Conservation (phyloP, 495 filamentous ascomycete species). For the Trichoderma orchidacearum region DNA sequence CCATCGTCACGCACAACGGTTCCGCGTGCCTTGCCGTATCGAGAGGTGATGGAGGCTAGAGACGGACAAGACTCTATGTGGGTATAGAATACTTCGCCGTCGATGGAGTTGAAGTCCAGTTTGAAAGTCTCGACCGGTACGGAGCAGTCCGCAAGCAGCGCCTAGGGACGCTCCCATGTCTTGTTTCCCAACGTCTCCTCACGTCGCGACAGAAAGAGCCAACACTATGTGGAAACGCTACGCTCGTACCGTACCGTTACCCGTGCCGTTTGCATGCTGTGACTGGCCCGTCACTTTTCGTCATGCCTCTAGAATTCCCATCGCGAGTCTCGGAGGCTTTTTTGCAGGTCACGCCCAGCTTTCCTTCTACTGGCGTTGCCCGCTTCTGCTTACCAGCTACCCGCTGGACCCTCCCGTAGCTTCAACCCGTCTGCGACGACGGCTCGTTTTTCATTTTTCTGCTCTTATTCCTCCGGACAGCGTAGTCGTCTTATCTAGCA, state of each 20-base stretch:
- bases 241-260: background rate
- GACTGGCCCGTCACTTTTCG: background rate
- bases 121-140: too few species aligned
- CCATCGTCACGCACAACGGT: background rate
- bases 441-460: background rate
- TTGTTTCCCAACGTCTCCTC: too few species aligned
- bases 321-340: background rate
- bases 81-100: too few species aligned
- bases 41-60: too few species aligned
- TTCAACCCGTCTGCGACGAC: background rate
- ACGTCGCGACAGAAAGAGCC: too few species aligned
- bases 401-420: too few species aligned
- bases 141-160: too few species aligned
- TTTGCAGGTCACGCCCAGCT: background rate
- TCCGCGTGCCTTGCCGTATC: background rate
- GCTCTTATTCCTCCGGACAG: too few species aligned
- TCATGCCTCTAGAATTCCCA: background rate
- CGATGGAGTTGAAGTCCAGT: too few species aligned
- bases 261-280: background rate
- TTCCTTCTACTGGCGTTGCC: background rate
- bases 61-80: too few species aligned
- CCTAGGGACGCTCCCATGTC: too few species aligned
- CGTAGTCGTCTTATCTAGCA: too few species aligned
- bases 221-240: background rate
- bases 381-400: background rate